Percentiles rank a stretch among this genome's conserved stretches.
phyloP scores from a whole-genome alignment of 1,284 basidiomycete species.

The Naganishia albida region DNA sequence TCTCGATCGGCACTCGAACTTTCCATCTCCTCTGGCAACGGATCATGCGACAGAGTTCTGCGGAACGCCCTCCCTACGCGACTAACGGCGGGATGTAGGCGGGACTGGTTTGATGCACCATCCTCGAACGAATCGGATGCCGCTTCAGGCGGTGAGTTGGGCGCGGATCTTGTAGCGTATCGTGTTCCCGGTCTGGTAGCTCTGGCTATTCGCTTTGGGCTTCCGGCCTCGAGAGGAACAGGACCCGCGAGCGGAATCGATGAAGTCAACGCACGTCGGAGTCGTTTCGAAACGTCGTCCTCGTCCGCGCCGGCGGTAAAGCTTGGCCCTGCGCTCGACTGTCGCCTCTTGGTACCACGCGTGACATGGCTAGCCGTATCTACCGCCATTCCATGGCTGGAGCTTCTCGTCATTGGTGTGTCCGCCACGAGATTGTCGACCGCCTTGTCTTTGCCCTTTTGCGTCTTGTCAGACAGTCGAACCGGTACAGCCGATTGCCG shows the following conservation, averaged over 20 bases:
- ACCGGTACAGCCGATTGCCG: conserved; percentile 23
- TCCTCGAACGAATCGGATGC: background rate
- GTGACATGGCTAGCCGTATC: background rate
- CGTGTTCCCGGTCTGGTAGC: conserved; percentile 12
- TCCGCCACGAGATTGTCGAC: background rate
- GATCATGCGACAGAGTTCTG: conserved; percentile 12
- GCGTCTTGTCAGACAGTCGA: conserved; percentile 1
- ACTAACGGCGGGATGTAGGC: background rate
- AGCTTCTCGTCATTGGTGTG: conserved; percentile 13
- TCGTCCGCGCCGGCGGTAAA: conserved; percentile 7
- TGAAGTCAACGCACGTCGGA: conserved; percentile 3
- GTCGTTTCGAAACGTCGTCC: conserved; percentile 14
- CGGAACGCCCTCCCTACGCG: conserved; percentile 3
- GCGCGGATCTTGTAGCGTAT: conserved; percentile 23
- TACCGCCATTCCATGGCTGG: conserved; percentile 1
- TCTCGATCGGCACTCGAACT: background rate
- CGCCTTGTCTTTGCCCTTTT: background rate
- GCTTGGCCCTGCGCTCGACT: conserved; percentile 10
- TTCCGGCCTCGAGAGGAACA: background rate
- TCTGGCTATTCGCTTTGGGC: background rate
- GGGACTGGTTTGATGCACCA: background rate
- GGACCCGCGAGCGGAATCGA: background rate
- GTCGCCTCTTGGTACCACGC: conserved; percentile 9
- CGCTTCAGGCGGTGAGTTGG: conserved; percentile 15
- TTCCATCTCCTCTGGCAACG: conserved; percentile 1